These are phyloP conservation scores for Teunomyces barrocoloradensis DNA, from an alignment of 805 yeast species.

Conservation along the genomic window DNA sequence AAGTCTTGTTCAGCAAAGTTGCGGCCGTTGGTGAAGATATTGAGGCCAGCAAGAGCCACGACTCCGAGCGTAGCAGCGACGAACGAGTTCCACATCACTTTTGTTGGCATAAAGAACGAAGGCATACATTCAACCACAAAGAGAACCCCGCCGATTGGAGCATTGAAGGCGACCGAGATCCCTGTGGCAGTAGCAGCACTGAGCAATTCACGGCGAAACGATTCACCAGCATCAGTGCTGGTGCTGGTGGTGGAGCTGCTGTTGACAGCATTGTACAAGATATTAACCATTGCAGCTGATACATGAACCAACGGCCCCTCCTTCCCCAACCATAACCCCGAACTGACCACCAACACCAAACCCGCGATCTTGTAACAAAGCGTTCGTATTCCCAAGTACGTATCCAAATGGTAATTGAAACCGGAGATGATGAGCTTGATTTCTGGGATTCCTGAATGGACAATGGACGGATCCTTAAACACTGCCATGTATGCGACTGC, in stretches of 20 bases:
- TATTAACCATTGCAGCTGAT: conserved; percentile 56
- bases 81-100: conserved; percentile 79
- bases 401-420: conserved; percentile 42
- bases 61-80: conserved; percentile 75
- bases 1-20: conserved; percentile 45
- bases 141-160: conserved; percentile 86
- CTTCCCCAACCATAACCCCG: conserved; percentile 80
- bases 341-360: conserved; percentile 61
- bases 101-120: conserved; percentile 59
- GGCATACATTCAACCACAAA: conserved; percentile 71
- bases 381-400: conserved; percentile 51
- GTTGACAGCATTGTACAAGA: conserved; percentile 29
- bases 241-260: conserved; percentile 13
- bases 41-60: conserved; percentile 48
- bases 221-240: conserved; percentile 43
- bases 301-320: conserved; percentile 88
- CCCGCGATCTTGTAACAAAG: conserved; percentile 58
- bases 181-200: conserved; percentile 83
- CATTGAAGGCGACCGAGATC: conserved; percentile 77
- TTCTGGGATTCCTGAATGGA: conserved; percentile 69
- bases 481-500: conserved; percentile 31
- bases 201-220: conserved; percentile 60
- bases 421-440: conserved; percentile 69
- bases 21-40: conserved; percentile 38
- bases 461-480: conserved; percentile 24